A percentile compares a stretch with the other conserved stretches of the same genome.
These are phyloP conservation scores for Smallanthus sonchifolius DNA, from an alignment of 129 eudicot genomes.

Conservation along the genomic window DNA sequence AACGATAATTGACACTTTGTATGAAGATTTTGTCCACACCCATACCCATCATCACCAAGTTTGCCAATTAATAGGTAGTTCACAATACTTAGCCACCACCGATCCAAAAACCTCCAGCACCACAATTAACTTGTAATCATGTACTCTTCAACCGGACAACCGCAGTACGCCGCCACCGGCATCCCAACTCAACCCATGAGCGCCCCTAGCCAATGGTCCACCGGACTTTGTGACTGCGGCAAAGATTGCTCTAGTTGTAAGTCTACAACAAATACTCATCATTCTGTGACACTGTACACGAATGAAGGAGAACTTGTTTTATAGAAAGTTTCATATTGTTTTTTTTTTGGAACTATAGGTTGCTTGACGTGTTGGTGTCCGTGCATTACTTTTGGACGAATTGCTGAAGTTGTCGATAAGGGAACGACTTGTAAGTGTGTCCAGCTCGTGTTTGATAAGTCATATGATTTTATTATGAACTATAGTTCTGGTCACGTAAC, in stretches of 20 bases:
- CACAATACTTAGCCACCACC: not conserved
- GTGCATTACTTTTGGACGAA: constrained; percentile 46
- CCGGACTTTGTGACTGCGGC: constrained; percentile 55
- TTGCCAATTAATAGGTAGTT: not conserved
- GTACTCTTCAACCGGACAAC: not conserved
- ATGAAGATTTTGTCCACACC: not conserved
- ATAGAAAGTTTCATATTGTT: not conserved
- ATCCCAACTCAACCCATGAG: constrained; percentile 10
- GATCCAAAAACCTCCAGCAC: not conserved
- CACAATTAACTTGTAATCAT: not conserved
- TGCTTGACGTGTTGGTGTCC: constrained; percentile 67
- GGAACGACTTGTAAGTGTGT: constrained; percentile 55
- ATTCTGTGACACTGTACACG: not conserved
- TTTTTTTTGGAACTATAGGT: constrained; percentile 31
- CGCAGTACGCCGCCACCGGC: not conserved
- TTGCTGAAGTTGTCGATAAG: constrained; percentile 52
- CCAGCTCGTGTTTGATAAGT: no score
- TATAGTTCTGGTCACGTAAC: no score
- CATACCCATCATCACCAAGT: not conserved
- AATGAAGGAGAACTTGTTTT: not conserved
- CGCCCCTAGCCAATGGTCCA: constrained; percentile 36
- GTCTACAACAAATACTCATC: constrained; percentile 2
- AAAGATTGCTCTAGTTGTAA: constrained; percentile 54
- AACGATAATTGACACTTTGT: no score
- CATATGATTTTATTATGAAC: no score